Conservation (phyloP, 2,329 filamentous ascomycete species). For the Trichoderma gracile region DNA sequence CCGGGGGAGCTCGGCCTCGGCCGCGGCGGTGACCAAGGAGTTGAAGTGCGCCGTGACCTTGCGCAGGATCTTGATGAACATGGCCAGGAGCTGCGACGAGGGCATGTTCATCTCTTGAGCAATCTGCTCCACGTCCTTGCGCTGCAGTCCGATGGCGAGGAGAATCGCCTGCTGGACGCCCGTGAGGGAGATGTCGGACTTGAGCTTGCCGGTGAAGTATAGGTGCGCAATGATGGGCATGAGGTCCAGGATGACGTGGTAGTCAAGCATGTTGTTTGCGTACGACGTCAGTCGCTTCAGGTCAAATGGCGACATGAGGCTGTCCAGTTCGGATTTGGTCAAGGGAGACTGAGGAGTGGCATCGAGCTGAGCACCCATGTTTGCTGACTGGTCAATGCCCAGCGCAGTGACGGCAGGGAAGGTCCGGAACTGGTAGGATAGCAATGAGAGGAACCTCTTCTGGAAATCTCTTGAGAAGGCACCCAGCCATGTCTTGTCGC, state of each 20-base stretch:
- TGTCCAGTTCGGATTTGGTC: conserved; percentile 74
- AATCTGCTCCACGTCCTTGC: conserved; percentile 79
- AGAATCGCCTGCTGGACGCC: conserved; percentile 86
- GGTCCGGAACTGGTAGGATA: conserved; percentile 88
- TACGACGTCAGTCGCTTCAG: conserved; percentile 94
- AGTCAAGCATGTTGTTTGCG: conserved; percentile 94
- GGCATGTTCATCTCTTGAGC: conserved; percentile 76
- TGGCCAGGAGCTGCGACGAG: conserved; percentile 80
- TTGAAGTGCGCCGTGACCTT: conserved; percentile 83
- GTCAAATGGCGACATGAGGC: conserved; percentile 82
- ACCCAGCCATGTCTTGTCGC: conserved; percentile 81
- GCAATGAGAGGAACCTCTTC: conserved; percentile 81
- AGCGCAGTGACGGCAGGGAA: conserved; percentile 79
- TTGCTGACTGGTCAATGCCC: conserved; percentile 84
- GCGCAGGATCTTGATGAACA: conserved; percentile 95
- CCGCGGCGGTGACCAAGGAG: conserved; percentile 70
- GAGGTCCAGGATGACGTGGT: conserved; percentile 94
- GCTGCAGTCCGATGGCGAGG: conserved; percentile 86
- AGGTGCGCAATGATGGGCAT: conserved; percentile 78
- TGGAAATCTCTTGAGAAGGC: conserved; percentile 94
- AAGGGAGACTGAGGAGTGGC: conserved; percentile 53
- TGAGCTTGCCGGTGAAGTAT: conserved; percentile 81
- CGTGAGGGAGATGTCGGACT: conserved; percentile 65
- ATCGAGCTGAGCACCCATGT: conserved; percentile 68
- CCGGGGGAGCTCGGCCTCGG: conserved; percentile 65